Percentiles rank a stretch among this genome's conserved stretches.
Conservation (phyloP, 148 eudicot genomes). For the Tetragonia tetragonoides region DNA sequence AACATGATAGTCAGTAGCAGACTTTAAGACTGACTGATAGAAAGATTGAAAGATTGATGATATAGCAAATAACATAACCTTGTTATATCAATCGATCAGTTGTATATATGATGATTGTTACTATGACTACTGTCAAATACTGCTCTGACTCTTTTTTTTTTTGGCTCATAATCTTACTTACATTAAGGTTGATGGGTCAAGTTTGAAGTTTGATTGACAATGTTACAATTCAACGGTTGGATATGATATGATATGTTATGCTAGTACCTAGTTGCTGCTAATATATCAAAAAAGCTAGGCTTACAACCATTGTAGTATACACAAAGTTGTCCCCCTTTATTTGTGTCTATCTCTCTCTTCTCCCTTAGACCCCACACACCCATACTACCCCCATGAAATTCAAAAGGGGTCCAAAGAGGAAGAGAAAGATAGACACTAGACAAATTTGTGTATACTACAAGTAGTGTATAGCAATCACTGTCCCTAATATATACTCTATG, state of each 20-base stretch:
- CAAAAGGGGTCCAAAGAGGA: too few species aligned
- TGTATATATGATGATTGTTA: not conserved
- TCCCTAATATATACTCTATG: too few species aligned
- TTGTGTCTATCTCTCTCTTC: too few species aligned
- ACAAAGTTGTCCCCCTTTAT: too few species aligned
- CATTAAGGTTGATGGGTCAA: slow-evolving; percentile 36
- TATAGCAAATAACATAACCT: not conserved
- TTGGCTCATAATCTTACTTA: slow-evolving; percentile 16
- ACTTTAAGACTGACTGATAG: not conserved
- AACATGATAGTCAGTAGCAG: not conserved
- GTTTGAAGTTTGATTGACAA: slow-evolving; percentile 34
- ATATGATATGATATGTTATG: not conserved
- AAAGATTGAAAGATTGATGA: not conserved
- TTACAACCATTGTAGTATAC: too few species aligned
- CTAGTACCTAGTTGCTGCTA: too few species aligned
- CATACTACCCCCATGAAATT: too few species aligned
- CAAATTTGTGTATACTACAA: too few species aligned
- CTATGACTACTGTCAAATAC: not conserved
- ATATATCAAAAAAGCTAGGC: too few species aligned
- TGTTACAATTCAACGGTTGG: slow-evolving; percentile 8
- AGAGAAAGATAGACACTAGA: too few species aligned
- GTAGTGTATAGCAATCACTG: too few species aligned
- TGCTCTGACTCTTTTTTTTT: slow-evolving; percentile 17
- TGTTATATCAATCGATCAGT: slow-evolving; percentile 21
- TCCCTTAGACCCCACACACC: too few species aligned